Evolutionary conservation across 768 basidiomycete species (phyloP), one percentile per base, ranked within the genome.

Genomic region (Trametes cubensis): DNA sequence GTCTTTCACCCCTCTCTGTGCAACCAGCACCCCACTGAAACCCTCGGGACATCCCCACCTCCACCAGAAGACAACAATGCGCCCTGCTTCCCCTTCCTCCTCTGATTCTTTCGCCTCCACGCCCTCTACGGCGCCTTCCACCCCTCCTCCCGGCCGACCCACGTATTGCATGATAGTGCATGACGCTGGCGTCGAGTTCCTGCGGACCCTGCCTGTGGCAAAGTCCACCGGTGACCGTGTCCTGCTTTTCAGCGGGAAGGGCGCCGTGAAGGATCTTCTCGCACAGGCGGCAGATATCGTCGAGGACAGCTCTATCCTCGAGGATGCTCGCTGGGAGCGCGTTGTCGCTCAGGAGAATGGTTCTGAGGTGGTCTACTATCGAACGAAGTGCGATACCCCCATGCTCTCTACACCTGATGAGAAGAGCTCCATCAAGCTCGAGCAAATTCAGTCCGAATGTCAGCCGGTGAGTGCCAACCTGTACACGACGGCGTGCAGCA

Each of bases 141-240:
- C 63, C 26, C 69, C 68, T 38, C 65, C 63, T 18, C 30, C 65
- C 18, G 54, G 51, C 8, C 47, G 39, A 23, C 38, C 49, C 21
- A 34, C 44, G 18, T 55, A 62, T 58, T 67, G 58, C 60, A 48
- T 71, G 18, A 48, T 71, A 41, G 46, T 65, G 17, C 63, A 67
- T 23, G 28, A 60, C 34, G 65, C 68, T 3, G 59, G 57, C 26
- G 26, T 60, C 2, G 49, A 59, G 1, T 66, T 69, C 57, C 58
- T 71, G 49, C 46, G 61, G n/a, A 21, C 56, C 5, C 62, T 71
- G 13, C 65, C 68, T 23, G 58, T 49, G 4, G 53, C 28, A 17
- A 58, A 56, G 58, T 64, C 59, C 17, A 68, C 51, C 54, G 45
- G 40, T 18, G 70, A 71, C 57, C 67, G 66, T 23, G 62, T 66